Evolutionary conservation across 495 filamentous ascomycete species (phyloP), one percentile per base, ranked within the genome.

Genomic region (Trichoderma gamsii): DNA sequence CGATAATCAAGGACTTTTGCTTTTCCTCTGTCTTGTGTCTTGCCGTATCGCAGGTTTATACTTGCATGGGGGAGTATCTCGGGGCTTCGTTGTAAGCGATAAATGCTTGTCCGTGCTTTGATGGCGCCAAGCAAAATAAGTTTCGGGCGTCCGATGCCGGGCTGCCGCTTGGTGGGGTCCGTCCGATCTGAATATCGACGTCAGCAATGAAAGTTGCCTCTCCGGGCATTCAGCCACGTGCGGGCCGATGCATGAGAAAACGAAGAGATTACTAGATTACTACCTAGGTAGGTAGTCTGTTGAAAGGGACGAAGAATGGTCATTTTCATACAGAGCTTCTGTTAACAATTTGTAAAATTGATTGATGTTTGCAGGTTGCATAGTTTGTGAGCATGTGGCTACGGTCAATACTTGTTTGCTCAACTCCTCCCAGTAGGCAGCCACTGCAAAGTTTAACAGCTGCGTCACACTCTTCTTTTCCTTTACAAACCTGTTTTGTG

Each of bases 91-190:
- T 25, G 51, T 18, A 59, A 1, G 51, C n/a, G 21, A 21, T 52
- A 18, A 18, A 52, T 52, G 49, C 21, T 38, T 38, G 35, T 38
- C 35, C 3, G 8, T 38, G 35, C 35, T 38, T 38, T 15, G 7
- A 11, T 11, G n/a, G 44, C n/a, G 44, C 44, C 44, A 49, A 32
- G 25, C 16, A 29, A 21, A 52, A 11, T 21, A 23, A 52, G 21
- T 21, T 21, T 18, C 49, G 49, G 49, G 56, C n/a, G 27, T 29
- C 56, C 56, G 56, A 61, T 61, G 56, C 56, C 56, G 56, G 56
- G 56, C 56, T 61, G 25, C 16, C 4, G 12, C 11, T 32, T 27
- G 27, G 56, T 61, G 56, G 56, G 29, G 56, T 18, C 25, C 56
- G 11, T 32, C 56, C 25, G 56, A 61, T 61, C 56, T 61, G 27